Conservation (phyloP, 2,329 filamentous ascomycete genomes). For the Exophiala phaeomuriformis region DNA sequence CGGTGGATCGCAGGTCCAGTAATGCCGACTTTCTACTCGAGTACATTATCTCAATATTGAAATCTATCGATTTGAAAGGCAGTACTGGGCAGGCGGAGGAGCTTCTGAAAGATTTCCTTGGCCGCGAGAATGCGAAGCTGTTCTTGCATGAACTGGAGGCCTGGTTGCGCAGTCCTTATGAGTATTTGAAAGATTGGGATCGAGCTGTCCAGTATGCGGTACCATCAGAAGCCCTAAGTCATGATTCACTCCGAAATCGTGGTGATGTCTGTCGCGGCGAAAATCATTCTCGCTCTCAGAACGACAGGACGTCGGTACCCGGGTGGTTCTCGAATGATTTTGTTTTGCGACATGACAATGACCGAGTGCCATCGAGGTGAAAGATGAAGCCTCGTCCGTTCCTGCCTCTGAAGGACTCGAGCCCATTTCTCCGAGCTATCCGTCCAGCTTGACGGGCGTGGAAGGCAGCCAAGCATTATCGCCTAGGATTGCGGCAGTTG, state of each 20-base stretch:
- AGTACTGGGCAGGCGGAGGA: constrained; percentile 72
- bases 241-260: not conserved
- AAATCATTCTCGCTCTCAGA: not conserved
- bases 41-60: constrained; percentile 76
- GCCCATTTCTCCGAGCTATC: no score
- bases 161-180: constrained; percentile 76
- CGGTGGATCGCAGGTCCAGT: constrained; percentile 44
- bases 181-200: constrained; percentile 70
- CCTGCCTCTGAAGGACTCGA: no score
- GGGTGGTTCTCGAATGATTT: no score
- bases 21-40: constrained; percentile 81
- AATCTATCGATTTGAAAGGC: constrained; percentile 72
- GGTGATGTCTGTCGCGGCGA: not conserved
- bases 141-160: constrained; percentile 79
- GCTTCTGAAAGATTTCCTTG: constrained; percentile 70
- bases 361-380: no score
- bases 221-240: not conserved
- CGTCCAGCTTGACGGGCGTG: no score
- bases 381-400: no score
- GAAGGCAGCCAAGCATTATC: no score
- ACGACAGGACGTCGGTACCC: not conserved
- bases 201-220: constrained; percentile 62
- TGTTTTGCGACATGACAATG: no score
- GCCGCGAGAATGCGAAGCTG: constrained; percentile 61
- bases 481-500: no score